Evolutionary conservation across 2,329 filamentous ascomycete genomes (phyloP).

Genomic region (Ambrosiella xylebori): DNA sequence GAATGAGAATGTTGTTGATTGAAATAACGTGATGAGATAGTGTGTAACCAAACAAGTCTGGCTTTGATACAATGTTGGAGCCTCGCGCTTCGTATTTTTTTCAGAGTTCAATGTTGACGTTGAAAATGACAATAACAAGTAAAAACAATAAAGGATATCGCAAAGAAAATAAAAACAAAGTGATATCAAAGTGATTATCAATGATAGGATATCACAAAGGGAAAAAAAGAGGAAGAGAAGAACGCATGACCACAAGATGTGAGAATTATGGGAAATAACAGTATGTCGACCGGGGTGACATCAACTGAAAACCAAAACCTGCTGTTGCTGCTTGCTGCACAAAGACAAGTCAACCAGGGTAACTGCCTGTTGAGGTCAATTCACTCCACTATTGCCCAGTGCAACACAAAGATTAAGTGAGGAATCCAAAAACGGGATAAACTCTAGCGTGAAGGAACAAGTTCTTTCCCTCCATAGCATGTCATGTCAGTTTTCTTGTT

Average conservation of each 20-base stretch:
- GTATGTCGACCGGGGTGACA: not conserved
- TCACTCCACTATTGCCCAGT: not conserved
- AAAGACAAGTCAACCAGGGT: too few species aligned
- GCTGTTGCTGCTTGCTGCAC: not conserved
- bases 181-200: too few species aligned
- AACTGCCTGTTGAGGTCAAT: not conserved
- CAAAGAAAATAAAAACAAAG: too few species aligned
- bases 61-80: not conserved
- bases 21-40: not conserved
- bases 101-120: too few species aligned
- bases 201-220: too few species aligned
- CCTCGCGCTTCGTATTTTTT: too few species aligned
- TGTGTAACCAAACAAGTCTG: not conserved
- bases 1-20: not conserved
- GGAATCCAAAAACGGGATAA: not conserved
- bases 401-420: not conserved
- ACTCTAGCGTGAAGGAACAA: not conserved
- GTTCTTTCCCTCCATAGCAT: not conserved
- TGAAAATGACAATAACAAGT: too few species aligned
- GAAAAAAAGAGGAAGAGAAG: not conserved
- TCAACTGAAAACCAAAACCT: not conserved
- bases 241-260: not conserved
- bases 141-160: too few species aligned
- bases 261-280: not conserved
- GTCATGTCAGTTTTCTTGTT: too few species aligned